These are phyloP conservation scores for Linum tenue DNA, from an alignment of 345 rosid species.

Conservation along the genomic window DNA sequence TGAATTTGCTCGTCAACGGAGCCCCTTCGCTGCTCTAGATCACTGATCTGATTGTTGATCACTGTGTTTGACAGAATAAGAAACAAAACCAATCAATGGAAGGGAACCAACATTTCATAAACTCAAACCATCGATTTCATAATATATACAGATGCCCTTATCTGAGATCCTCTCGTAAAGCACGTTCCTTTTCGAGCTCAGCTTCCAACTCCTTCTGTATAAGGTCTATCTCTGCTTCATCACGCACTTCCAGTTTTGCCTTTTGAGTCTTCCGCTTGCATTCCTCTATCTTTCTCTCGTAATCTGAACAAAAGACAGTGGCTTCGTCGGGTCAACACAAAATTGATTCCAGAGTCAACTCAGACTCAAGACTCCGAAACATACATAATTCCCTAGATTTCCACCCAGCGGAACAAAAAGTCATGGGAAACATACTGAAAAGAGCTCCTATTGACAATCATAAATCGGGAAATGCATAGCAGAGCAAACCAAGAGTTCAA, in stretches of 20 bases:
- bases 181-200: slow-evolving; percentile 42
- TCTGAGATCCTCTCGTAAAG: slow-evolving; percentile 57
- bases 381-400: neutral
- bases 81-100: slow-evolving; percentile 9
- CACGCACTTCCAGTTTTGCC: slow-evolving; percentile 37
- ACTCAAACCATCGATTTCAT: neutral
- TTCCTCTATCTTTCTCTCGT: slow-evolving; percentile 39
- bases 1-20: slow-evolving; percentile 41
- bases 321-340: neutral
- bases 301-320: slow-evolving; percentile 27
- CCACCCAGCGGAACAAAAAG: neutral
- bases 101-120: neutral
- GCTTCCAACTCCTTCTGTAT: slow-evolving; percentile 52
- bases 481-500: neutral
- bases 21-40: slow-evolving; percentile 36
- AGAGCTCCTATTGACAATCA: too few relatives aligned
- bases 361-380: neutral
- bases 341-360: neutral
- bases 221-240: slow-evolving; percentile 36
- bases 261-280: slow-evolving; percentile 66
- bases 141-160: slow-evolving; percentile 24
- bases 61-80: slow-evolving; percentile 33
- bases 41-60: slow-evolving; percentile 37
- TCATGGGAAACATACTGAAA: too few relatives aligned
- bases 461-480: neutral